Percentiles rank a stretch among this genome's conserved stretches.
These are phyloP conservation scores for Gilbertella persicaria DNA, from an alignment of 371 early-diverging fungal species.

Conservation along the genomic window DNA sequence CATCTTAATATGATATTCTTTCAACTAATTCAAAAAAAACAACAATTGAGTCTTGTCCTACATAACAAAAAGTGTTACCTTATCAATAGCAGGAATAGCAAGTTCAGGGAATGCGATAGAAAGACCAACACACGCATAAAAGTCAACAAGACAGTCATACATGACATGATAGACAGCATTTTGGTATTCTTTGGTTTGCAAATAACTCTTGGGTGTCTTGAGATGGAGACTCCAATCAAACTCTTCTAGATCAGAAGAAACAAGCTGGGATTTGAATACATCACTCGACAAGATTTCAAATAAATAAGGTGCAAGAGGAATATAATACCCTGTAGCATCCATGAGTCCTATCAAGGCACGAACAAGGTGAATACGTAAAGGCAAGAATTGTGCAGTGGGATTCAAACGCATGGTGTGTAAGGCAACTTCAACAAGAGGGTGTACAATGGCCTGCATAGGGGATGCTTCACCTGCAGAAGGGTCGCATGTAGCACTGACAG, in stretches of 20 bases:
- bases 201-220: constrained; percentile 79
- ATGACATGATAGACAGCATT: constrained; percentile 73
- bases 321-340: constrained; percentile 48
- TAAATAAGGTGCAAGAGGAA: constrained; percentile 43
- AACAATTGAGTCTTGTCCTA: background rate
- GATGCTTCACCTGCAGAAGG: constrained; percentile 29
- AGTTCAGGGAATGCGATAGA: constrained; percentile 95
- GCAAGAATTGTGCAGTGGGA: constrained; percentile 85
- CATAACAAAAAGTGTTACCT: constrained; percentile 37
- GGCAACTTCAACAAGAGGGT: constrained; percentile 38
- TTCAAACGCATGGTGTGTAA: constrained; percentile 64
- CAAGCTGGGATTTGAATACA: constrained; percentile 45
- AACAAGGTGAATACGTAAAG: constrained; percentile 85
- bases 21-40: constrained; percentile 42
- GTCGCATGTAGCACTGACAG: constrained; percentile 70
- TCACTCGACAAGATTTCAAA: constrained; percentile 70
- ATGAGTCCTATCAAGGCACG: constrained; percentile 70
- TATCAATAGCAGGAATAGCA: constrained; percentile 74
- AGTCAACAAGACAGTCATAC: constrained; percentile 72
- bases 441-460: constrained; percentile 40
- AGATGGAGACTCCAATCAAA: constrained; percentile 74
- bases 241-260: constrained; percentile 59
- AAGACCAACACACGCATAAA: constrained; percentile 73
- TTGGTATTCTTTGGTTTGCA: constrained; percentile 79
- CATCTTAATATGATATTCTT: constrained; percentile 52